Evolutionary conservation across 768 basidiomycete genomes (phyloP), one percentile per base, ranked within the genome.

Genomic region (Calvatia gigantea): DNA sequence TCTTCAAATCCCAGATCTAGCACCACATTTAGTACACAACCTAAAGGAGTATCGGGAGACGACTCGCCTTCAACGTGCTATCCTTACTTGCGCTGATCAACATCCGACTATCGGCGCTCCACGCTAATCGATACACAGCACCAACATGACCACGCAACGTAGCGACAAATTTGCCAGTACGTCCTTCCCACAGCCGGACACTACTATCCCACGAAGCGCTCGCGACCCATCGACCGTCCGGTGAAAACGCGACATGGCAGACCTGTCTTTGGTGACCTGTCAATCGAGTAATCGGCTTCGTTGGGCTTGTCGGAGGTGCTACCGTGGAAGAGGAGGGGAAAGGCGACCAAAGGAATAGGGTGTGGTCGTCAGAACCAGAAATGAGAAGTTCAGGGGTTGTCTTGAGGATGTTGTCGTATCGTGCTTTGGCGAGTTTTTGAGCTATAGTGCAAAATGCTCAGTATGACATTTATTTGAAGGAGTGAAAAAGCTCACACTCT

Each of bases 321-420:
- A 64, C 27, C 17, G 62, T 52, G 2, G 64, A 50, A 2, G 67
- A 69, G 50, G 77, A 75, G 17, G 84, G 77, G 76, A 93, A 89
- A 38, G 86, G 75, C 29, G 92, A 89, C 96, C 94, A 98, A 11
- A 99, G 81, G 81, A 95, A 98, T 47, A 98, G 84, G 0, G 96
- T 99, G 69, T 98, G 96, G 69, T 99, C 96, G 68, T 99, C 95
- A 3, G 95, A 98, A 19, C 94, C 95, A 4, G 94, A 93, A 68
- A 98, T 96, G 60, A 96, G 75, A 3, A 92, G 77, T 69, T 98
- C 95, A 9, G 92, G 87, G 1, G 76, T 77, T 2, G 73, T 77
- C 28, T 79, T 73, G 17, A 89, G 77, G 54, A 91, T 77, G 5
- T 76, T 73, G 31, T 87, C 85, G 70, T 96, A 98, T 35, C 94